Evolutionary conservation across 305 asterid genomes (phyloP).

Genomic region (Plantago lanceolata): DNA sequence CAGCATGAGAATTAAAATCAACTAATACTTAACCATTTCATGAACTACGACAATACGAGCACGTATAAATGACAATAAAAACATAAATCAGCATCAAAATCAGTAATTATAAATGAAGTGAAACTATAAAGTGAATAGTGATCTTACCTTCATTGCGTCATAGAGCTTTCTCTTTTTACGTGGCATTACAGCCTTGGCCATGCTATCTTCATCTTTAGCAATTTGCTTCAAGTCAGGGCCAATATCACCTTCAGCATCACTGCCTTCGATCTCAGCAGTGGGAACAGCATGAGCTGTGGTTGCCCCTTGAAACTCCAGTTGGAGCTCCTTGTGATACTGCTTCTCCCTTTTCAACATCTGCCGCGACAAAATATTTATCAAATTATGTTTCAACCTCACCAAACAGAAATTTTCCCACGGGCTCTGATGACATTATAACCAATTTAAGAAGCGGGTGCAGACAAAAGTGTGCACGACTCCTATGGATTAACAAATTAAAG

Average conservation of each 20-base stretch:
- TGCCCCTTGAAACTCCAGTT: constrained; percentile 48
- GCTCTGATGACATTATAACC: neutral
- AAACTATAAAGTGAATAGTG: constrained; percentile 1
- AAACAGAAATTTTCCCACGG: neutral
- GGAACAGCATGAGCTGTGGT: constrained; percentile 26
- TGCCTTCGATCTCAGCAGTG: constrained; percentile 28
- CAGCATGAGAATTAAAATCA: neutral
- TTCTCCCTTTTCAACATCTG: constrained; percentile 59
- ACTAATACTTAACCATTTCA: no score
- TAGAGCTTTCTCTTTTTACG: constrained; percentile 57
- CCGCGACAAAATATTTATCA: constrained; percentile 7
- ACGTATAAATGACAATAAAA: neutral
- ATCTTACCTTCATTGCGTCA: constrained; percentile 59
- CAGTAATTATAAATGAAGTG: neutral
- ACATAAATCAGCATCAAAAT: neutral
- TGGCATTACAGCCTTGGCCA: constrained; percentile 49
- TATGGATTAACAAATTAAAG: no score
- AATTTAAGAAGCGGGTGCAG: neutral
- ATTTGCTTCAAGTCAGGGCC: constrained; percentile 41
- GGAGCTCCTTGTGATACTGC: constrained; percentile 60
- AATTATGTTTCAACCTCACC: neutral
- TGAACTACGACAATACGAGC: neutral
- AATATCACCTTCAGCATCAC: constrained; percentile 36
- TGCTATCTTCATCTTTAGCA: constrained; percentile 47
- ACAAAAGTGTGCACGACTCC: neutral